phyloP scores from a whole-genome alignment of 73 alveolate genomes.

The Tetrahymena elliotti region DNA sequence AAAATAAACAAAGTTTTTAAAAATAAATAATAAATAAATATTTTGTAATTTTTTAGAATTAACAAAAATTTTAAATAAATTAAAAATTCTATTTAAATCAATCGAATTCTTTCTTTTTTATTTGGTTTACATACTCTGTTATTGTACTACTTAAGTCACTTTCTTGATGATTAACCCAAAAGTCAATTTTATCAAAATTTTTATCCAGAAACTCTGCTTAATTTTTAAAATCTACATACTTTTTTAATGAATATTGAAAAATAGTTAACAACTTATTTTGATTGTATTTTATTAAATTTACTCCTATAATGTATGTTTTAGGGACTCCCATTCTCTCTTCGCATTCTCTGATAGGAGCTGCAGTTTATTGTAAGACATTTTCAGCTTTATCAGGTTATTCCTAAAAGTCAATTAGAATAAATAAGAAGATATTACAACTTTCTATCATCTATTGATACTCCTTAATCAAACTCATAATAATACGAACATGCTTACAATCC shows the following conservation, averaged over 20 bases:
- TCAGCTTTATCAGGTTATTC: neutral
- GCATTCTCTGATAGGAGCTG: neutral
- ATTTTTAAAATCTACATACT: neutral
- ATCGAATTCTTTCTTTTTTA: neutral
- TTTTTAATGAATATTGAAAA: neutral
- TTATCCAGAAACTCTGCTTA: neutral
- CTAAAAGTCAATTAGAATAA: neutral
- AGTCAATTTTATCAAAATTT: neutral
- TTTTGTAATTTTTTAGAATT: neutral
- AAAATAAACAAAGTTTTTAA: no score
- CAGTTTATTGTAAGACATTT: neutral
- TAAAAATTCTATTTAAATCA: neutral
- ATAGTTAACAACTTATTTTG: neutral
- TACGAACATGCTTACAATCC: neutral
- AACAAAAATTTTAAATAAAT: neutral
- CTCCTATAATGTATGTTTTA: neutral
- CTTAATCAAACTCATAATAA: neutral
- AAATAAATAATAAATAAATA: no score
- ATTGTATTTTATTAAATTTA: neutral
- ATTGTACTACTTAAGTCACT: neutral
- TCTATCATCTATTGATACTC: neutral
- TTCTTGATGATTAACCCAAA: neutral
- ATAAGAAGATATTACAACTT: neutral
- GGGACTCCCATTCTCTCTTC: neutral
- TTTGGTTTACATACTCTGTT: neutral